These are phyloP conservation scores for Tubosaeta sp. DNA, from an alignment of 768 basidiomycete genomes.

Conservation along the genomic window DNA sequence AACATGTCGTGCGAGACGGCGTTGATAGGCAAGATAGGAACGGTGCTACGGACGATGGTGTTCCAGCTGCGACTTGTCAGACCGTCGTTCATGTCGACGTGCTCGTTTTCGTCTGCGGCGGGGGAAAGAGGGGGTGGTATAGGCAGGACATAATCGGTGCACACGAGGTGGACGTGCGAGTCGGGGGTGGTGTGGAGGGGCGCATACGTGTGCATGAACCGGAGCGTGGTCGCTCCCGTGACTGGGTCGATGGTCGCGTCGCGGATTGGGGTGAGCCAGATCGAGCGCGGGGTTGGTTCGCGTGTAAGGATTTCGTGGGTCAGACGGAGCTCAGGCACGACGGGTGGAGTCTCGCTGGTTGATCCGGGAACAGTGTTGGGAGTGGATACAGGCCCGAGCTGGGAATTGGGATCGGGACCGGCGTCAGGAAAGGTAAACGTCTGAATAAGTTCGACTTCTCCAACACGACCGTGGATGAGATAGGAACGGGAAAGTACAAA, in stretches of 20 bases:
- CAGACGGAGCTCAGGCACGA: slow-evolving; percentile 15
- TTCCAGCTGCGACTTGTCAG: neutral
- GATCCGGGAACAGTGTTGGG: neutral
- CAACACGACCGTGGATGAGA: slow-evolving; percentile 8
- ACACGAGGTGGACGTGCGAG: slow-evolving; percentile 7
- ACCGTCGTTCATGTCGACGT: neutral
- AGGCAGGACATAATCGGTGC: slow-evolving; percentile 15
- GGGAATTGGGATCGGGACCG: neutral
- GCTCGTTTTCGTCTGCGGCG: neutral
- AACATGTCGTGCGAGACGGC: slow-evolving; percentile 9
- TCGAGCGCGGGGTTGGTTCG: neutral
- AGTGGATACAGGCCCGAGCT: neutral
- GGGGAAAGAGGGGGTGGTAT: neutral
- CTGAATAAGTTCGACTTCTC: slow-evolving; percentile 17
- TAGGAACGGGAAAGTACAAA: slow-evolving; percentile 14
- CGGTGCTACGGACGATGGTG: slow-evolving; percentile 7
- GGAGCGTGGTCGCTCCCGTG: slow-evolving; percentile 14
- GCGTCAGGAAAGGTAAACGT: slow-evolving; percentile 17
- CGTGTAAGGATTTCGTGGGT: slow-evolving; percentile 17
- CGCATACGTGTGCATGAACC: slow-evolving; percentile 16
- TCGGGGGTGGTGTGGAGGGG: neutral
- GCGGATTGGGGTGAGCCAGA: slow-evolving; percentile 15
- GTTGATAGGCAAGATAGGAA: slow-evolving; percentile 8
- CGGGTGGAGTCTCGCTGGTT: neutral
- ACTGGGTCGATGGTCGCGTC: slow-evolving; percentile 6